These are phyloP conservation scores for Metarhizium robertsii DNA, from an alignment of 2,329 filamentous ascomycete genomes.

Conservation along the genomic window DNA sequence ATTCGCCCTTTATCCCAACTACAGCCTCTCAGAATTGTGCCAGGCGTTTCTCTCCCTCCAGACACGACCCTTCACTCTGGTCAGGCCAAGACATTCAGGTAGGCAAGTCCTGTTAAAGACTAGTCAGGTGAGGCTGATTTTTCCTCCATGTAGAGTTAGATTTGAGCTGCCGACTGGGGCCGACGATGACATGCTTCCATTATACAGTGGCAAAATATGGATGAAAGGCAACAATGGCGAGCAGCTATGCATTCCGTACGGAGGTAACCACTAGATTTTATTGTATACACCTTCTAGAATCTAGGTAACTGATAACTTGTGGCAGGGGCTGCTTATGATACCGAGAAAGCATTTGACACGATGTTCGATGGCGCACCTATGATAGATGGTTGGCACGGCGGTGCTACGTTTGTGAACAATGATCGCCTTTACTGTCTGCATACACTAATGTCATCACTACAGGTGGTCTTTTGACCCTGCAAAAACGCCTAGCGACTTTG, in stretches of 20 bases:
- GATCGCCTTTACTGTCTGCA: background rate
- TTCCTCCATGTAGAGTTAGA: constrained; percentile 13
- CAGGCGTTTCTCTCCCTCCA: constrained; percentile 19
- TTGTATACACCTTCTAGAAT: background rate
- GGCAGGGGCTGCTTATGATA: constrained; percentile 26
- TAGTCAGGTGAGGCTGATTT: background rate
- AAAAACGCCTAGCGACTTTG: constrained; percentile 17
- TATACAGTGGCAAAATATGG: constrained; percentile 35
- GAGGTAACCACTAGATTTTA: constrained; percentile 14
- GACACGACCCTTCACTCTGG: constrained; percentile 18
- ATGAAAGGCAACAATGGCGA: constrained; percentile 31
- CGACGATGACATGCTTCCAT: constrained; percentile 25
- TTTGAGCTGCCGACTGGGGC: constrained; percentile 19
- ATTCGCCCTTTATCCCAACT: constrained; percentile 18
- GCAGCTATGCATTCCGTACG: constrained; percentile 31
- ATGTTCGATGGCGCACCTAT: constrained; percentile 23
- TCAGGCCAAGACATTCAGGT: constrained; percentile 19
- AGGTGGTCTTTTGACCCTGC: constrained; percentile 25
- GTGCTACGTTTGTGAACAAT: background rate
- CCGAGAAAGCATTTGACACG: constrained; percentile 27
- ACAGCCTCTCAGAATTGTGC: constrained; percentile 17
- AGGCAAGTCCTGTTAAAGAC: background rate
- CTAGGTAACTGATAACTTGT: background rate
- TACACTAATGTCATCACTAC: background rate
- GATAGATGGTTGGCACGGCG: constrained; percentile 11